Base-by-base conservation (phyloP, 768 basidiomycete species). In the Dioszegia hungarica region DNA sequence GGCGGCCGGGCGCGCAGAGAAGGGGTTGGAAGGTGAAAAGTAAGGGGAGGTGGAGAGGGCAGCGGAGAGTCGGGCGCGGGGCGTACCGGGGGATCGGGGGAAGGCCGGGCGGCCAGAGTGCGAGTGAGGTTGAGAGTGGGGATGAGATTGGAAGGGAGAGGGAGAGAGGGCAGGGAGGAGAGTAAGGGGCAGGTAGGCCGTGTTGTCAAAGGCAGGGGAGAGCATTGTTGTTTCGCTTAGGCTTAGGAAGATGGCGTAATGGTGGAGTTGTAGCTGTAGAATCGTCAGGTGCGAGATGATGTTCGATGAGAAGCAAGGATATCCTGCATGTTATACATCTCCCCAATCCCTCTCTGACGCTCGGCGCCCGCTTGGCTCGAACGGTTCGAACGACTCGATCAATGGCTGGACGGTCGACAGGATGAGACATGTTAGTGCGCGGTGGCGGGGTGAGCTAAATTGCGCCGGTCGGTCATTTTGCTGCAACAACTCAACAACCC, bases 1-100 rank as follows among this genome's bases (percentile, higher is more conserved):
- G 5, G 49, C 29, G 9, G 10, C 33, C 19, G 17, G 47, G 15
- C 48, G 37, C 6, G 48, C 27, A 14, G 56, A 50, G 19, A 59
- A 59, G 20, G 57, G 57, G 28, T 59, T 59, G 19, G 57, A 59
- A 15, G 57, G 57, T 29, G 57, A 59, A 28, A 59, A 33, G 20
- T 59, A 59, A 22, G 33, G 49, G 15, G 40, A 44, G 10, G 49
- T 1, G 47, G 49, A 36, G 39, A 51, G 20, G 24, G 36, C 17
- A 5, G 37, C 24, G 14, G 46, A 28, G 36, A 39, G 37, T 14
- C 22, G 38, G 27, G 39, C 44, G 31, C 37, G 49, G 20, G 49
- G 49, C 24, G 49, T 51, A 22, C 47, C 20, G 6, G 47, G 47
- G 8, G 47, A 49, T 49, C 31, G 14, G 36, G 36, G 49, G n/a